Base-by-base conservation (phyloP, 169 alveolate species). In the Plasmodium yoelii region DNA sequence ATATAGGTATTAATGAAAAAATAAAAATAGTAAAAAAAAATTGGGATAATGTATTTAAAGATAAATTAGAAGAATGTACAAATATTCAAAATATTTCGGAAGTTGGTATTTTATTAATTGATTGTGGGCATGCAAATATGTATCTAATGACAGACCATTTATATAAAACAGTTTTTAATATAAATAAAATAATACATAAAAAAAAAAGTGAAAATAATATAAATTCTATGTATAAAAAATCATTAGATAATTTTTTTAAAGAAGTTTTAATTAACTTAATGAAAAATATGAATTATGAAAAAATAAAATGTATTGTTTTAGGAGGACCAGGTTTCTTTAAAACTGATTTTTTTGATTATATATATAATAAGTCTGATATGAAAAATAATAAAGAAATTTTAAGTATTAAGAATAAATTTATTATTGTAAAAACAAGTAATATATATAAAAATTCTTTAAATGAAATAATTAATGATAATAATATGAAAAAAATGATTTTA, bases 11-110 rank as follows among this genome's bases (percentile, higher is more conserved):
- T 0, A 88, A 92, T 63, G 93, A 93, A 6, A 93, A 89, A 39
- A 84, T 93, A 47, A 92, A 93, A 18, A 88, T 93, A 42, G 64
- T 61, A 18, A 93, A 93, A 91, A 93, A 89, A 59, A 56, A 92
- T 19, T 80, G 89, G 61, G 67, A 74, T 67, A 22, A 39, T 22
- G 15, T 88, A 9, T 39, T 53, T 74, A 60, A 13, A 51, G 61
- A 64, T 13, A 15, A 22, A 42, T 13, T 74, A 68, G 95, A 75
- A 55, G 88, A 75, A 63, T 75, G 88, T 49, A 75, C 88, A 13
- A 75, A 75, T 22, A 67, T 75, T 26, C 24, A 24, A 57, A 15
- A 44, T 4, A 18, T 19, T 75, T 60, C 77, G 5, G 72, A 60
- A 5, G 65, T 75, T 46, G 88, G 68, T 12, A 75, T 75, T 49